Base-by-base conservation (phyloP, 208 protist genomes). In the Crithidia thermophila region DNA sequence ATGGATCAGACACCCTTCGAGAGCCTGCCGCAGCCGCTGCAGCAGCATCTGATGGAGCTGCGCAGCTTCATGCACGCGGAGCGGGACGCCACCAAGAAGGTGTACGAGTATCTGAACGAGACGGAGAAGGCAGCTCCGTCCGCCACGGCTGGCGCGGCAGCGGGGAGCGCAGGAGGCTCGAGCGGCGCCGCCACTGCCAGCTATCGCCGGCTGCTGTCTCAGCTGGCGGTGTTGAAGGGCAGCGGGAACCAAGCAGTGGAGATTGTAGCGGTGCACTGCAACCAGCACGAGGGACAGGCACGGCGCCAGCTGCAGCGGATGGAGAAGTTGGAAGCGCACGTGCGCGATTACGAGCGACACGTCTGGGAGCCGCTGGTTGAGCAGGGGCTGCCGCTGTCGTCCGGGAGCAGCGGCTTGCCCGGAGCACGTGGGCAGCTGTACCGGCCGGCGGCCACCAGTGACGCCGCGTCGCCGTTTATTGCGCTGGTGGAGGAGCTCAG, bases 41-140 rank as follows among this genome's bases (percentile, higher is more conserved):
- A 93, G 75, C 75, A 90, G 49, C 87, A 93, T 50, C 61, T 95
- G 25, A 82, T 90, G 52, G 87, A 90, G 45, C 65, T 94, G 42
- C 82, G 81, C 31, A 81, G 75, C 52, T 94, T 94, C 71, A 87
- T 89, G 67, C 64, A 90, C 53, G 65, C 70, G 36, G 89, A 94
- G 61, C 75, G 81, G 27, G 76, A 83, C 13, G 77, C 86, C 13
- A 67, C 71, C 31, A 77, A 79, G 39, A 77, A 73, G 65, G 69
- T 94, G 34, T 73, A 79, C 56, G 52, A 60, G 23, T 91, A 86
- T 57, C 60, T 94, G 21, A 81, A 88, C 25, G 84, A 92, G 43
- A 46, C 68, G 21, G 60, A 70, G 37, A 34, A 20, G 11, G 33
- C 62, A 1, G 40, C n/a, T 8, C 27, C 52, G 18, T n/a, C n/a